Evolutionary conservation across 257 asterid genomes (phyloP).

Genomic region (Forsythia viridissima): DNA sequence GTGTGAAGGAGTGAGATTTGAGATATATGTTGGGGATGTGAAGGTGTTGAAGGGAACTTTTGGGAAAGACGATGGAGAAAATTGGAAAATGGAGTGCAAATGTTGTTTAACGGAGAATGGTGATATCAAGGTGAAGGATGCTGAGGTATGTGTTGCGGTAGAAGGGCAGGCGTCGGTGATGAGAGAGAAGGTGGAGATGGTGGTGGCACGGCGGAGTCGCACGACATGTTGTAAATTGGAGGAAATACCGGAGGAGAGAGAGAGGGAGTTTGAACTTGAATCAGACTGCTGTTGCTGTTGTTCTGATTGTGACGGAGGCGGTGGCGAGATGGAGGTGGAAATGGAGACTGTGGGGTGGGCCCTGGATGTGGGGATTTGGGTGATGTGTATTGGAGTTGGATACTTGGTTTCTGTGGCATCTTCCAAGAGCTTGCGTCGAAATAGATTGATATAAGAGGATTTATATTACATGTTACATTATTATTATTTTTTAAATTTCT

Average conservation of each 20-base stretch:
- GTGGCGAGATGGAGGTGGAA: conserved; percentile 21
- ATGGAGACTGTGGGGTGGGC: conserved; percentile 62
- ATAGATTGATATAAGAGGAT: conserved; percentile 14
- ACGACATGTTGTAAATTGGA: conserved; percentile 45
- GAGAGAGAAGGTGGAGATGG: conserved; percentile 48
- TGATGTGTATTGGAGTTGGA: conserved; percentile 72
- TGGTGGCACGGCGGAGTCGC: conserved; percentile 20
- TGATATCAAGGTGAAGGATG: conserved; percentile 32
- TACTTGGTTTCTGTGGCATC: conserved; percentile 61
- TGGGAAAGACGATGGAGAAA: conserved; percentile 47
- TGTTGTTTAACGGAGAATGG: conserved; percentile 30
- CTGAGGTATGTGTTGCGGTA: conserved; percentile 58
- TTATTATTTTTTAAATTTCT: neutral
- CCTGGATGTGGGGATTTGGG: conserved; percentile 82
- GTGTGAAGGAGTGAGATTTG: conserved; percentile 66
- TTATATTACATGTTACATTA: neutral
- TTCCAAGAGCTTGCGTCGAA: conserved; percentile 33
- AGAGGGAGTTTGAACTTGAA: conserved; percentile 35
- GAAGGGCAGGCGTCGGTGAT: conserved; percentile 40
- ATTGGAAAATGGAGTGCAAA: conserved; percentile 66
- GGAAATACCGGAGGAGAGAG: conserved; percentile 80
- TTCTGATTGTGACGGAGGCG: conserved; percentile 36
- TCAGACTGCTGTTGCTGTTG: conserved; percentile 43
- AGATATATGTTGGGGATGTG: conserved; percentile 48
- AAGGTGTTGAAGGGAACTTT: conserved; percentile 60